Conservation (phyloP, 2,329 filamentous ascomycete species). For the Pseudocercospora crystallina region DNA sequence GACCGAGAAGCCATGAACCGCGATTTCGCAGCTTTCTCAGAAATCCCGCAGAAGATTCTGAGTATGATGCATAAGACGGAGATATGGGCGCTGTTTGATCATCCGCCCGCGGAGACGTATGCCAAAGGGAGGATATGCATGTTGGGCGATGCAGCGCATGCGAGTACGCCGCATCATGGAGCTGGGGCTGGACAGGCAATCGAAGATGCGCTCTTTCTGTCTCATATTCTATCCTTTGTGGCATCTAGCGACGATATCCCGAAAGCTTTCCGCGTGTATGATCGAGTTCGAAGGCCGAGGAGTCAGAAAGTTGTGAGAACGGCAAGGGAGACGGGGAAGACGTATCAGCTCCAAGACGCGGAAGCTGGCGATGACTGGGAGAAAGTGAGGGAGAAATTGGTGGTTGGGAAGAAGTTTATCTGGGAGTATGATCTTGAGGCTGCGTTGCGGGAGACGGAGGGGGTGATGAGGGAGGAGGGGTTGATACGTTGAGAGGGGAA, state of each 20-base stretch:
- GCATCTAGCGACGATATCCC: slow-evolving; percentile 24
- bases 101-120: slow-evolving; percentile 44
- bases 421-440: slow-evolving; percentile 40
- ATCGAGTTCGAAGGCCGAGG: slow-evolving; percentile 39
- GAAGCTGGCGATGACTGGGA: slow-evolving; percentile 37
- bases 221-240: slow-evolving; percentile 36
- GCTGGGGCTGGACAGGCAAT: slow-evolving; percentile 58
- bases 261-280: slow-evolving; percentile 41
- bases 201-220: slow-evolving; percentile 54
- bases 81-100: slow-evolving; percentile 51
- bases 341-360: slow-evolving; percentile 41
- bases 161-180: slow-evolving; percentile 55
- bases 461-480: slow-evolving; percentile 27
- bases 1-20: slow-evolving; percentile 26
- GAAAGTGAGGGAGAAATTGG: slow-evolving; percentile 33
- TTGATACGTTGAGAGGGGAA: too few relatives aligned
- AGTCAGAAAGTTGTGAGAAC: slow-evolving; percentile 42
- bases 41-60: slow-evolving; percentile 38
- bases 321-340: slow-evolving; percentile 40
- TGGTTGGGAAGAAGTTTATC: slow-evolving; percentile 38
- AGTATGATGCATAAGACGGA: slow-evolving; percentile 40
- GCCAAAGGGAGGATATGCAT: slow-evolving; percentile 41
- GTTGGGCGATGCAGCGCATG: slow-evolving; percentile 59
- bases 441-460: slow-evolving; percentile 20
- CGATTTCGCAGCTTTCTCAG: slow-evolving; percentile 45